Evolutionary conservation across 805 yeast species (phyloP), one percentile per base, ranked within the genome.

Genomic region (Sugiyamaella qingdaonensis): DNA sequence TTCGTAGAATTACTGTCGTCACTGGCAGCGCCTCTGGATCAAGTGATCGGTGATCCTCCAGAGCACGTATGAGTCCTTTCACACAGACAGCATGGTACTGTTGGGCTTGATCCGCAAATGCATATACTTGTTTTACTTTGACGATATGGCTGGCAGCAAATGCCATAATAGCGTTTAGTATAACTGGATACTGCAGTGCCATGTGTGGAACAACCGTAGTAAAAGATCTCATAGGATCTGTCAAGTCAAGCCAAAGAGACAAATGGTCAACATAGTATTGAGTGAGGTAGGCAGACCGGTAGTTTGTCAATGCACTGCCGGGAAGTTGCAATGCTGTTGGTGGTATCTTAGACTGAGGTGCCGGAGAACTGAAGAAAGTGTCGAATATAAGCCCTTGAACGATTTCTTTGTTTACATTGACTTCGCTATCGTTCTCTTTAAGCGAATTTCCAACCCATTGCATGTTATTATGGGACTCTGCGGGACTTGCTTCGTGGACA

Each of bases 71-170:
- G 24, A 39, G 24, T 5, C 43, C 43, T 16, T 39, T 39, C 13
- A 39, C 43, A 39, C 43, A 39, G 13, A 16, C 43, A 39, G 43
- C 43, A 39, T 39, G 43, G 19, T 39, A 39, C 21, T 39, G 43
- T 21, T 39, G 43, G 19, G 43, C 43, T 39, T 39, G 43, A 9
- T 39, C 43, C 4, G 43, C 43, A 39, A 39, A 39, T 21, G 43
- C 43, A 39, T 39, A 39, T 9, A 39, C 43, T 39, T 39, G 43
- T 21, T 39, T 39, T 16, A 39, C 43, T 19, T 39, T 39, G 24
- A 39, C 43, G 19, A 39, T 39, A 16, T 39, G 43, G 24, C 43
- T 39, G 13, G 43, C 43, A 4, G 43, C 43, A 39, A 39, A 39
- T 14, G 43, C 43, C 43, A 39, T 39, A 39, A 39, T 39, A 10